These are phyloP conservation scores for Cryptococcus sp. DNA, from an alignment of 1,284 basidiomycete species.

Conservation along the genomic window DNA sequence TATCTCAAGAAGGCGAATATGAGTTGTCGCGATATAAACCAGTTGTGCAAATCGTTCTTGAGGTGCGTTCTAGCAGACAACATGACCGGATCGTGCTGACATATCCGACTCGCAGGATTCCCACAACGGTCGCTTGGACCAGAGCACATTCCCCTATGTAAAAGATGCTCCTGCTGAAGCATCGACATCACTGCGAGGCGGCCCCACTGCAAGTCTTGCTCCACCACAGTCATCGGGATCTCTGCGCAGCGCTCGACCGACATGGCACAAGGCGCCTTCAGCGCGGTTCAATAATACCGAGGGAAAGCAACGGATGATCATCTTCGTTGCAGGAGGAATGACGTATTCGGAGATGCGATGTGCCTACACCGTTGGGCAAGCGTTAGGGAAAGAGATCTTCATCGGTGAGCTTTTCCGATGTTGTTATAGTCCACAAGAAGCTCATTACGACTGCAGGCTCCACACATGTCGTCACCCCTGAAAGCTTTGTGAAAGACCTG, in stretches of 20 bases:
- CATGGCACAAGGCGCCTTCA: conserved; percentile 68
- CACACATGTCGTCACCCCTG: conserved; percentile 82
- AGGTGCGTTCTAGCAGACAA: conserved; percentile 58
- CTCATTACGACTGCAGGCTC: conserved; percentile 70
- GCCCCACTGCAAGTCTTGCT: conserved; percentile 1
- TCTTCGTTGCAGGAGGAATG: conserved; percentile 94
- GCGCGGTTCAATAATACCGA: conserved; percentile 53
- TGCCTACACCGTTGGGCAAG: conserved; percentile 74
- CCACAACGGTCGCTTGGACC: conserved; percentile 74
- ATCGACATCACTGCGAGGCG: conserved; percentile 9
- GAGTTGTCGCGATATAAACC: conserved; percentile 95
- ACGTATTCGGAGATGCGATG: conserved; percentile 94
- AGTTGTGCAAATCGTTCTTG: conserved; percentile 76
- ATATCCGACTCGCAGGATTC: conserved; percentile 68
- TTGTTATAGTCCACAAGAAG: not conserved
- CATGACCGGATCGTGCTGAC: not conserved
- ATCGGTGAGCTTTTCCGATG: conserved; percentile 63
- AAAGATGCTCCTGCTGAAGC: conserved; percentile 73
- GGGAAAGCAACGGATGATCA: conserved; percentile 73
- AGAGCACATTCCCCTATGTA: conserved; percentile 82
- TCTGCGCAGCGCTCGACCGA: conserved; percentile 73
- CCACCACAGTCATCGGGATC: conserved; percentile 59
- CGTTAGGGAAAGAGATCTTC: conserved; percentile 82
- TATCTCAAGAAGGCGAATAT: conserved; percentile 77
- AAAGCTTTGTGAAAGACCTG: conserved; percentile 80